A percentile compares a stretch with the other conserved stretches of the same genome.
These are phyloP conservation scores for Paramecium primaurelia DNA, from an alignment of 73 alveolate genomes.

Conservation along the genomic window DNA sequence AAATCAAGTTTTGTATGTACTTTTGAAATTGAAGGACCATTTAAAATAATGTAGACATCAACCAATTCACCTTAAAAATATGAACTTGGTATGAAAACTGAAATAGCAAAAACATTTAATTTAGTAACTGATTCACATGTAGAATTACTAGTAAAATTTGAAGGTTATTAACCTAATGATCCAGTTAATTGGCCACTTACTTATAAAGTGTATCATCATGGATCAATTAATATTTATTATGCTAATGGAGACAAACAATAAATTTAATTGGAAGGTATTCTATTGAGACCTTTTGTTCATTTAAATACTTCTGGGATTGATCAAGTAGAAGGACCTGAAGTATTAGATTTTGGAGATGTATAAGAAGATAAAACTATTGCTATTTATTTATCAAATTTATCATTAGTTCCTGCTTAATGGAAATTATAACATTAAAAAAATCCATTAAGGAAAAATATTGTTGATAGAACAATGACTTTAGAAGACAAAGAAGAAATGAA, in stretches of 20 bases:
- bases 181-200: slow-evolving; percentile 78
- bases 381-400: slow-evolving; percentile 67
- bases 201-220: slow-evolving; percentile 65
- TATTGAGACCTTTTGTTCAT: slow-evolving; percentile 72
- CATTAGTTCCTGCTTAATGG: slow-evolving; percentile 80
- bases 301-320: slow-evolving; percentile 64
- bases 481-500: slow-evolving; percentile 72
- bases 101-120: slow-evolving; percentile 43
- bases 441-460: slow-evolving; percentile 64
- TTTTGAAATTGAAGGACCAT: slow-evolving; percentile 73
- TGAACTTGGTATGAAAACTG: slow-evolving; percentile 48
- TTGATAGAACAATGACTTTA: slow-evolving; percentile 71
- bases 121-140: slow-evolving; percentile 51
- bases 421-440: slow-evolving; percentile 71
- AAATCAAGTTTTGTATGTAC: slow-evolving; percentile 74
- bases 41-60: slow-evolving; percentile 65
- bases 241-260: slow-evolving; percentile 71
- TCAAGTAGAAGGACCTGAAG: slow-evolving; percentile 73
- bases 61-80: slow-evolving; percentile 65
- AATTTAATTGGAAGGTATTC: slow-evolving; percentile 64
- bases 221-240: slow-evolving; percentile 61
- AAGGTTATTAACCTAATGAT: slow-evolving; percentile 64
- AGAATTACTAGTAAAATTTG: slow-evolving; percentile 63
- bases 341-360: slow-evolving; percentile 73
- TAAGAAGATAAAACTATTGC: slow-evolving; percentile 61